Conservation (phyloP, 2,329 filamentous ascomycete species). For the Cordyceps fumosorosea region DNA sequence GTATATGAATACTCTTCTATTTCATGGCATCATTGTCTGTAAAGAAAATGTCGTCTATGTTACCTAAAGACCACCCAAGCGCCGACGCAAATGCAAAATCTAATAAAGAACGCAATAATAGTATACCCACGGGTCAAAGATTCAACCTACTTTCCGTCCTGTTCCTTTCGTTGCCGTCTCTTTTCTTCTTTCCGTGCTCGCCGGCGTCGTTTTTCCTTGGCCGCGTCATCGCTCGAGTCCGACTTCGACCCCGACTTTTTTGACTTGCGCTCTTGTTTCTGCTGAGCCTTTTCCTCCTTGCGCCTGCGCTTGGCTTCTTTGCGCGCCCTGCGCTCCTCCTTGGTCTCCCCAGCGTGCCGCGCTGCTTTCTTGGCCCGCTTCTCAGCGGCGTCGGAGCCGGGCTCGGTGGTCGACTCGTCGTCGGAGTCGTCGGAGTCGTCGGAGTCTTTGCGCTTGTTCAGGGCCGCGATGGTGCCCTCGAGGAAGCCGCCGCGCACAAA, state of each 20-base stretch:
- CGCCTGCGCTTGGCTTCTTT: constrained; percentile 27
- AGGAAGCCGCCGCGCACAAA: constrained; percentile 81
- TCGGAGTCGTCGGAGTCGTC: background rate
- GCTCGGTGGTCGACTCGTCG: constrained; percentile 13
- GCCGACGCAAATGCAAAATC: constrained; percentile 6
- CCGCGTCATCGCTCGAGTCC: constrained; percentile 22
- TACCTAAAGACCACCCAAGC: background rate
- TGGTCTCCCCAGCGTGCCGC: constrained; percentile 30
- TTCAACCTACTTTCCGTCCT: constrained; percentile 15
- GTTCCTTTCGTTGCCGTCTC: constrained; percentile 31
- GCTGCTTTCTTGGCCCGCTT: constrained; percentile 19
- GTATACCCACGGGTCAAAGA: background rate
- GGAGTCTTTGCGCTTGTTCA: constrained; percentile 16
- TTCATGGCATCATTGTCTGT: background rate
- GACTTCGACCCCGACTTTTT: constrained; percentile 23
- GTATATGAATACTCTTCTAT: background rate
- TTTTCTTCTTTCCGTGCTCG: constrained; percentile 38
- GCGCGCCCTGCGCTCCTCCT: constrained; percentile 34
- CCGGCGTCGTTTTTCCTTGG: constrained; percentile 41
- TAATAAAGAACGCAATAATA: background rate
- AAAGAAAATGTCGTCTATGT: background rate
- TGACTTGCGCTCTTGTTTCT: constrained; percentile 19
- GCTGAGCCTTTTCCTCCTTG: background rate
- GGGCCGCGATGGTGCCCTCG: constrained; percentile 56
- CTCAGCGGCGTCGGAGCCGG: constrained; percentile 21